These are phyloP conservation scores for Westerdykella sp. DNA, from an alignment of 2,329 filamentous ascomycete species.

Conservation along the genomic window DNA sequence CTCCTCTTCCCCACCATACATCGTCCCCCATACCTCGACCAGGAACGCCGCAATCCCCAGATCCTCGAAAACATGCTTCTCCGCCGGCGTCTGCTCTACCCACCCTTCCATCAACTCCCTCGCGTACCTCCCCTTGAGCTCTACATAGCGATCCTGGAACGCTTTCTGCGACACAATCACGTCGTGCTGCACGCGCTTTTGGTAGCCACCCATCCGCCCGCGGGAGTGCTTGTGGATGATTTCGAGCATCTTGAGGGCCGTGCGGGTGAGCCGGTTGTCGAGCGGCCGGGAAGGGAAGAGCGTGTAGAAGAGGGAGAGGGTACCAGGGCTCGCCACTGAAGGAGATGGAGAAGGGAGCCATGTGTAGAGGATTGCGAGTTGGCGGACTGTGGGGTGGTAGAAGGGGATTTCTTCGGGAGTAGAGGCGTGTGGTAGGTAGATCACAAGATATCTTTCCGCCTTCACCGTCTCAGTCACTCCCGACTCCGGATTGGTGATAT, in stretches of 20 bases:
- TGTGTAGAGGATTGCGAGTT: conserved; percentile 69
- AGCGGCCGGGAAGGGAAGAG: conserved; percentile 39
- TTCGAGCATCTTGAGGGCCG: conserved; percentile 61
- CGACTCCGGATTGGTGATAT: conserved; percentile 11
- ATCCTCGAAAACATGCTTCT: conserved; percentile 94
- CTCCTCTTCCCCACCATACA: conserved; percentile 53
- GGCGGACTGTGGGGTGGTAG: conserved; percentile 75
- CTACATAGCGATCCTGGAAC: conserved; percentile 76
- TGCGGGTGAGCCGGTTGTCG: conserved; percentile 55
- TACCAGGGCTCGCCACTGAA: conserved; percentile 21
- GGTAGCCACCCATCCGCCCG: conserved; percentile 59
- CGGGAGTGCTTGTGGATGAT: conserved; percentile 69
- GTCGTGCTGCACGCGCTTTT: conserved; percentile 81
- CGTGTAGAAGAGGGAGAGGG: conserved; percentile 48
- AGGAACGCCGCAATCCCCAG: conserved; percentile 85
- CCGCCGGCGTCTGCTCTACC: conserved; percentile 80
- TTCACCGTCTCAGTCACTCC: conserved; percentile 6
- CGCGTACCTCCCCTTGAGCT: conserved; percentile 75
- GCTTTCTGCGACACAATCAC: conserved; percentile 66
- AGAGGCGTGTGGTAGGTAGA: conserved; percentile 71
- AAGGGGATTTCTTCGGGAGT: conserved; percentile 64
- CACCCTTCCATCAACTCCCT: conserved; percentile 63
- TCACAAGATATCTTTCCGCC: conserved; percentile 51
- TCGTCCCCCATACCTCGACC: conserved; percentile 81
- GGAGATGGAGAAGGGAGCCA: conserved; percentile 42